Evolutionary conservation across 441 rosid species (phyloP), one percentile per base, ranked within the genome.

Genomic region (Iberis amara): DNA sequence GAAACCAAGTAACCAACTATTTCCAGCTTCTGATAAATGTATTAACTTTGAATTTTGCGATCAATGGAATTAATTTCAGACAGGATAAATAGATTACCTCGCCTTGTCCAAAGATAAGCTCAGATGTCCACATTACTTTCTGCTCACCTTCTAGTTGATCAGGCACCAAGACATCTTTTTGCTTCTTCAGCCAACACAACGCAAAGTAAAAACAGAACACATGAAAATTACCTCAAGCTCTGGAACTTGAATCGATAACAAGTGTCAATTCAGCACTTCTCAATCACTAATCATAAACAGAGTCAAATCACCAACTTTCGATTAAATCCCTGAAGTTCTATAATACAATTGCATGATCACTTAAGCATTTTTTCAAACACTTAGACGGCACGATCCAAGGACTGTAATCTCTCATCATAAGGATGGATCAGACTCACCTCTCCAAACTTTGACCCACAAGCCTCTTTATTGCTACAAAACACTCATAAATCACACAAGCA

Each of bases 181-280:
- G 98, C 70, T 91, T 91, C 89, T 91, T 91, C 79, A 91, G 69
- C 96, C 96, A 87, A 73, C 98, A 91, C 96, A 87, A 69, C 44
- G 3, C 54, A 64, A 8, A 58, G 15, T 27, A 5, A 9, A 61
- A 48, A 47, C 47, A 21, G 13, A 21, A 46, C 50, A 64, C 42
- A 49, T 26, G 5, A 24, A 39, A 35, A 30, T 8, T 3, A 49
- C 8, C 38, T 35, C 50, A 51, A 33, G 37, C 48, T 50, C 58
- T 49, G 38, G 3, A 56, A 55, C 45, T 47, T 11, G n/a, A 47
- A 41, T 45, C 23, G 0, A 32, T 32, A 38, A 7, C 45, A 26
- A 62, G 50, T 23, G 11, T 33, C 18, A 32, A 6, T n/a, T 55
- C 21, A 55, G 6, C 47, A 45, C 15, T 46, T 47, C 50, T 46